phyloP scores from a whole-genome alignment of 106 monocot genomes.

The Vanilla planifolia region DNA sequence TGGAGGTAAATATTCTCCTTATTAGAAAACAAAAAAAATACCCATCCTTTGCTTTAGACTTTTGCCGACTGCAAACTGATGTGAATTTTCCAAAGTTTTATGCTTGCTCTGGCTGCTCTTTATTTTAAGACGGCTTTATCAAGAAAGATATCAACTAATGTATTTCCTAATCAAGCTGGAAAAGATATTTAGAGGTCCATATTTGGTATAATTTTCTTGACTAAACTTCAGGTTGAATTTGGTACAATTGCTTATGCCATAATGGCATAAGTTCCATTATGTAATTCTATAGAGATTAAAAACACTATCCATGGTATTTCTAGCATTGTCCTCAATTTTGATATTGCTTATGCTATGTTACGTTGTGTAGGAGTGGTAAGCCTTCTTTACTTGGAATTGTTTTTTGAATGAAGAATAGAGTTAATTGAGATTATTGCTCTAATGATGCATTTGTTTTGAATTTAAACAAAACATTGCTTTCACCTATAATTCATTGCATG shows the following conservation, averaged over 20 bases:
- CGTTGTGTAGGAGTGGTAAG: too few relatives aligned
- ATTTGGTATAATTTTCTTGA: too few relatives aligned
- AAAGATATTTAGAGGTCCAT: background rate
- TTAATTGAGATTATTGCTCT: too few relatives aligned
- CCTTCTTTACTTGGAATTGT: too few relatives aligned
- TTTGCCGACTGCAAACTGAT: background rate
- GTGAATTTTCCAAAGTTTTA: background rate
- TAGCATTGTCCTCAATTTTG: too few relatives aligned
- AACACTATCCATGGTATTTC: too few relatives aligned
- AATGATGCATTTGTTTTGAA: too few relatives aligned
- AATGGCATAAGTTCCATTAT: background rate
- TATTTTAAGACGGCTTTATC: background rate
- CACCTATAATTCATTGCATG: too few relatives aligned
- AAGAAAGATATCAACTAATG: background rate
- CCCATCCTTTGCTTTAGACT: background rate
- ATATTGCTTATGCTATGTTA: too few relatives aligned
- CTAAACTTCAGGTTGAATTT: background rate
- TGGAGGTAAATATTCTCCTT: slow-evolving; percentile 61
- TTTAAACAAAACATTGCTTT: too few relatives aligned
- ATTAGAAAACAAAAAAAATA: background rate
- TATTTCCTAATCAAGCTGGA: background rate
- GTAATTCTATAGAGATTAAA: background rate
- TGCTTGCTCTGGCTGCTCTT: background rate
- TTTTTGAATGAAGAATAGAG: too few relatives aligned
- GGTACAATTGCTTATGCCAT: background rate